Base-by-base conservation (phyloP, 805 yeast species). In the Kodamaea neixiangensis region DNA sequence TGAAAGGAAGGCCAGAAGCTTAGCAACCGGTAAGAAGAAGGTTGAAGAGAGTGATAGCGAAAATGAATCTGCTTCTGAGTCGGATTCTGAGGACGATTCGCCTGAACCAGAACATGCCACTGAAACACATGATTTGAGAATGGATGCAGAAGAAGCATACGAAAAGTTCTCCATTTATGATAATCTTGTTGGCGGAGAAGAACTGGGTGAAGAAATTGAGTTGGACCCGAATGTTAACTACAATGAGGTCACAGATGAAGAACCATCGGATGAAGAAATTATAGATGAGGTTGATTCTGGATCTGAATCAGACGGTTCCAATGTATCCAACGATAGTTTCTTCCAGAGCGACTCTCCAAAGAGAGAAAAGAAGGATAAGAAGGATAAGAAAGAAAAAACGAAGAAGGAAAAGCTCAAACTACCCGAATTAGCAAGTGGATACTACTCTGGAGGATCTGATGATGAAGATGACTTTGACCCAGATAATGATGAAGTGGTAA, bases 401-500 rank as follows among this genome's bases (percentile, higher is more conserved):
- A 61, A 69, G 46, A 53, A 62, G 47, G 66, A 71, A 14, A 59
- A 65, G 46, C 64, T 64, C 37, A 65, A 63, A 9, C 75, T 90
- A 11, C 97, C 97, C 0, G 83, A 81, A 43, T 73, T 91, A 46
- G 83, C 86, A 48, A 72, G 81, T 1, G 99, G 99, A 3, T 94
- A 89, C 67, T 80, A 79, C 53, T 90, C 97, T 4, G 96, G 90
- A 4, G 97, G 87, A 2, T 85, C 89, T 1, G 96, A 88, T 33
- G 82, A 78, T 13, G 86, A 80, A 40, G 72, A 67, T 44, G 73
- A 67, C 29, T 77, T 74, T 31, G 76, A 60, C 14, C 57, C 64
- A n/a, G 76, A 70, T 53, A 61, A 67, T 46, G 85, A 80, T 59
- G 65, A 72, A 44, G 73, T 78, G 7, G 82, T 83, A 5, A 79